Base-by-base conservation (phyloP, 1,284 basidiomycete genomes). In the Tausonia pullulans region DNA sequence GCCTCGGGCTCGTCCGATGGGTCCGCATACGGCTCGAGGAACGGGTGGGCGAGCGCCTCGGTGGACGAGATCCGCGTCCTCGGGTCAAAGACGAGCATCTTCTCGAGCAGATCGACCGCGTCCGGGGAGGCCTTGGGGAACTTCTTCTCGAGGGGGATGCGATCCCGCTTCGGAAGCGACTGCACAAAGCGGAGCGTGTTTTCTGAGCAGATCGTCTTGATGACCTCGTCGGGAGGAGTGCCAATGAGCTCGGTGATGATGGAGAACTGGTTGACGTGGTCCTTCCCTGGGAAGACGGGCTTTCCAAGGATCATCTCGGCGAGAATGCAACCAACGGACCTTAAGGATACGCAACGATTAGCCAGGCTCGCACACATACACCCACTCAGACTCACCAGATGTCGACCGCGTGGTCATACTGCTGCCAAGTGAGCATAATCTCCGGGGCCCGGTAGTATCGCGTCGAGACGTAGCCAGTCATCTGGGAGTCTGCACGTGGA, bases 351-450 rank as follows among this genome's bases (percentile, higher is more conserved):
- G 46, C 3, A 16, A 54, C 46, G 27, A 43, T 41, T 11, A 14
- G 57, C 5, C 7, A 45, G 5, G 9, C 46, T 3, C 3, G 41
- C 5, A 48, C 27, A 8, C 14, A 45, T n/a, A 51, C 10, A 27
- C 27, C 27, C 27, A 27, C 27, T 27, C 27, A 8, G 5, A 76
- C 78, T 70, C 67, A 80, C 79, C 80, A 41, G 49, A 66, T 62
- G 46, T 66, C 65, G 27, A 66, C 65, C 9, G 93, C 96, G 64
- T 98, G 95, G 76, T 98, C 96, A 80, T 98, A 98, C 80, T 98
- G 98, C 77, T 98, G 95, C 96, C 96, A 98, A 57, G 95, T 99
- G 74, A 99, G 83, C 96, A 99, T 99, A 80, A 99, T 98, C 78
- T 99, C 95, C 6, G 95, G 95, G 3, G 95, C 96, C 63, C 96